These are phyloP conservation scores for Gracilaria caudata DNA, from an alignment of 23 red algal genomes.

Conservation along the genomic window DNA sequence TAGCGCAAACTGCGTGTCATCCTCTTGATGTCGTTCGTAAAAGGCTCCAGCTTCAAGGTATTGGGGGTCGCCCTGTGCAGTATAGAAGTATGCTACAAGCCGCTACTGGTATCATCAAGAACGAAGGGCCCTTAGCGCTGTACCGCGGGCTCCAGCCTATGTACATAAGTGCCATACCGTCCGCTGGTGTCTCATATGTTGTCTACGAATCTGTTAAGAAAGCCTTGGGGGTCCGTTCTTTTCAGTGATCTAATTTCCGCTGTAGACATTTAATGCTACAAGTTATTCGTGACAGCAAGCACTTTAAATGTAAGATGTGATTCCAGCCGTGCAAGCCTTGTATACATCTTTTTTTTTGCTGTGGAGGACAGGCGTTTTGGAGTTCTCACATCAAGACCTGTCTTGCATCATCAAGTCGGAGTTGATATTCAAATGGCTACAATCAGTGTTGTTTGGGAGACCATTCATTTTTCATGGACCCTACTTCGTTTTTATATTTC, in stretches of 20 bases:
- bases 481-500: too few species aligned
- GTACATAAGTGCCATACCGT: slow-evolving; percentile 88
- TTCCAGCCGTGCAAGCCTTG: background rate
- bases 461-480: too few species aligned
- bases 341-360: background rate
- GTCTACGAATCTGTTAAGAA: slow-evolving; percentile 92
- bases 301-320: background rate
- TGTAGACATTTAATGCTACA: slow-evolving; percentile 4
- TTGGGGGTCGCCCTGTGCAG: slow-evolving; percentile 85
- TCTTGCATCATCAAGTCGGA: too few species aligned
- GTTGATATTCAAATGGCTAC: too few species aligned
- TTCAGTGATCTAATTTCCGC: slow-evolving; percentile 49
- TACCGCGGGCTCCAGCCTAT: slow-evolving; percentile 83
- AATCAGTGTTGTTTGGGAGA: too few species aligned
- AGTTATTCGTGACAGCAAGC: background rate
- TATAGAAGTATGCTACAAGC: slow-evolving; percentile 82
- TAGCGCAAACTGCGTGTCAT: slow-evolving; percentile 93
- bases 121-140: slow-evolving; percentile 75
- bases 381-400: background rate
- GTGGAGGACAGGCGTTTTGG: background rate
- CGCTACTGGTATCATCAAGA: slow-evolving; percentile 67
- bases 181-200: slow-evolving; percentile 86
- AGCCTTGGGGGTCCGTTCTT: slow-evolving; percentile 66
- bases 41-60: slow-evolving; percentile 90
- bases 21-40: slow-evolving; percentile 94